Base-by-base conservation (phyloP, 2,329 filamentous ascomycete genomes). In the Lecanosticta acicola region DNA sequence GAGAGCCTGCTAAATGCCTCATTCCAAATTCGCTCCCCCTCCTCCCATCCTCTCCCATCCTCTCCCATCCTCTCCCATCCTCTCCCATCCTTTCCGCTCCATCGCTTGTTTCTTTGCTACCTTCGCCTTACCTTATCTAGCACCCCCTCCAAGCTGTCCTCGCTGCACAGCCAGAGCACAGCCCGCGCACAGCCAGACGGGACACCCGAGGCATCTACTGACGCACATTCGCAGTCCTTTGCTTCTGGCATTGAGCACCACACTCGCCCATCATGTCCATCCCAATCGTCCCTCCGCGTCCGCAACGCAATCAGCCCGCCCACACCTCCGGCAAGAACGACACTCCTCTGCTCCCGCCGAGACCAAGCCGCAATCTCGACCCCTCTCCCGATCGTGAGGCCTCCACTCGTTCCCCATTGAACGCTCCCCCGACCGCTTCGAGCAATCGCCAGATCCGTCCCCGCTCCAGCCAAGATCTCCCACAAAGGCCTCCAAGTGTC, bases 321-420 rank as follows among this genome's bases (percentile, higher is more conserved):
- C 59, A 66, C 45, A 58, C 69, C 46, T 57, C 68, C 47, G 60
- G 62, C 37, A 70, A 74, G 32, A 67, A 71, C 51, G 77, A 80
- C 35, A 69, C 79, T 34, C 89, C 90, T 50, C 80, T 79, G 61
- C 77, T 95, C 39, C 90, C 90, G 53, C 85, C 88, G 51, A 85
- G 90, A 52, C 90, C 90, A 42, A 73, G 74, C 57, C 83, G 83
- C 64, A 76, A 72, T 83, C 88, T 55, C 85, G 88, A 66, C 87
- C 87, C 21, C 51, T 94, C 88, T 45, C 87, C 87, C 35, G 78
- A 80, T 57, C 80, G 83, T 57, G 84, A 87, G 59, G 83, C 83
- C 59, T 95, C 85, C 65, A 86, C 88, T 29, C 87, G 81, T 41
- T 95, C 90, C 42, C 91, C 91, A 7, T 74, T 96, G 60, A 93